phyloP scores from a whole-genome alignment of 2,329 filamentous ascomycete genomes.

The Fusarium sp. region DNA sequence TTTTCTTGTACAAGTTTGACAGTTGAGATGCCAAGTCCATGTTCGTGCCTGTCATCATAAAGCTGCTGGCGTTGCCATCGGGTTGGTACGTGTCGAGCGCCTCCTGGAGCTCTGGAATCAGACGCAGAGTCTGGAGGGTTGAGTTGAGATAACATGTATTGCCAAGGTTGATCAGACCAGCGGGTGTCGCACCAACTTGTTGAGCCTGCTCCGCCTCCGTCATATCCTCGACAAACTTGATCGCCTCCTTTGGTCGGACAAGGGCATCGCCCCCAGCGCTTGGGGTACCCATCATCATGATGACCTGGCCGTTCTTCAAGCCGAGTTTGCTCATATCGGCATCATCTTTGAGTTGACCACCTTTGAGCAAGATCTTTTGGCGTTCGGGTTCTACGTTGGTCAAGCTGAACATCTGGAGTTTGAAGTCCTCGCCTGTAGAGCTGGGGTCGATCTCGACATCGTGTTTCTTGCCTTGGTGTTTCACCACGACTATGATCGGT shows the following conservation, averaged over 20 bases:
- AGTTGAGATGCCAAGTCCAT: conserved; percentile 81
- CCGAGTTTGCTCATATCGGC: conserved; percentile 84
- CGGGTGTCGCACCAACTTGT: conserved; percentile 83
- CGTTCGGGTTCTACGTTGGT: conserved; percentile 96
- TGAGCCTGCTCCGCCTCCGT: conserved; percentile 90
- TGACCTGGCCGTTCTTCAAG: conserved; percentile 83
- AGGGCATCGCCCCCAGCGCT: conserved; percentile 69
- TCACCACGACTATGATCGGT: conserved; percentile 77
- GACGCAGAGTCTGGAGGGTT: conserved; percentile 88
- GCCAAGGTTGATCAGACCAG: conserved; percentile 89
- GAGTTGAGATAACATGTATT: conserved; percentile 99
- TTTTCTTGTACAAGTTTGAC: conserved; percentile 84
- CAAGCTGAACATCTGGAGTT: conserved; percentile 92
- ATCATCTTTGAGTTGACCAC: conserved; percentile 94
- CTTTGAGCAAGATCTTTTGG: conserved; percentile 95
- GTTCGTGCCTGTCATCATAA: conserved; percentile 47
- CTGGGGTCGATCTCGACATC: conserved; percentile 89
- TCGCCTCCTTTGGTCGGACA: conserved; percentile 78
- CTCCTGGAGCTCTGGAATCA: conserved; percentile 89
- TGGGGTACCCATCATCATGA: conserved; percentile 98
- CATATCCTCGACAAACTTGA: conserved; percentile 97
- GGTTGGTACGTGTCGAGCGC: conserved; percentile 70
- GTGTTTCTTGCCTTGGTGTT: conserved; percentile 95
- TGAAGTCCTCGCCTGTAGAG: conserved; percentile 90
- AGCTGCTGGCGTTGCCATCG: conserved; percentile 54